These are phyloP conservation scores for Aeschynomene evenia DNA, from an alignment of 306 rosid genomes.

Conservation along the genomic window DNA sequence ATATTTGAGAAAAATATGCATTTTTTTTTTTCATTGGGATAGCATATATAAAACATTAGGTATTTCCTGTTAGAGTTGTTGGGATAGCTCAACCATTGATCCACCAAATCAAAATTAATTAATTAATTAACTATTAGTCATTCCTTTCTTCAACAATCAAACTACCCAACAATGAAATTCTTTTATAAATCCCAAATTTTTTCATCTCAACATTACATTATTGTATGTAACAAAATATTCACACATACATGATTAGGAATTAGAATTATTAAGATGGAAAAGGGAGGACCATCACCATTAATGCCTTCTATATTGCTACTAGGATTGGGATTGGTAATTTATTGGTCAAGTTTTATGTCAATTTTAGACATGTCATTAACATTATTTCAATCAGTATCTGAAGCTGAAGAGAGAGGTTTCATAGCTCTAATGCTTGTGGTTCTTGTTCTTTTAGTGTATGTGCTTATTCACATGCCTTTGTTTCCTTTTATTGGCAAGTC, in stretches of 20 bases:
- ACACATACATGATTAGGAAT: neutral
- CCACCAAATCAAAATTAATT: slow-evolving; percentile 31
- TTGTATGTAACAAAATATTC: neutral
- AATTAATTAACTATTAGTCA: slow-evolving; percentile 5
- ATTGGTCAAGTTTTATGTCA: slow-evolving; percentile 41
- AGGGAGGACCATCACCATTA: slow-evolving; percentile 78
- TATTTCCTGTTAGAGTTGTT: slow-evolving; percentile 24
- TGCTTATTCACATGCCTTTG: slow-evolving; percentile 16
- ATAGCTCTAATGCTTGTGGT: slow-evolving; percentile 14
- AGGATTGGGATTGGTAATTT: slow-evolving; percentile 50
- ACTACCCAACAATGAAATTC: neutral
- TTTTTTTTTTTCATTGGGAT: no score
- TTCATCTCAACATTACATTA: neutral
- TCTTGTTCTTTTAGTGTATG: slow-evolving; percentile 31
- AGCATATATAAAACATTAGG: neutral
- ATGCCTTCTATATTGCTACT: slow-evolving; percentile 58
- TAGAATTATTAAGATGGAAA: no score
- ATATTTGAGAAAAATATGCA: no score
- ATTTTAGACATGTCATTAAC: slow-evolving; percentile 36
- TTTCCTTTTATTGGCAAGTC: slow-evolving; percentile 36
- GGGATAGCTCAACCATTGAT: slow-evolving; percentile 41
- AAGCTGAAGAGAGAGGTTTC: slow-evolving; percentile 28
- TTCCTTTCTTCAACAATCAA: slow-evolving; percentile 23
- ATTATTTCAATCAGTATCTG: slow-evolving; percentile 31
- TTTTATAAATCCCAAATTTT: slow-evolving; percentile 7